Evolutionary conservation across 2,329 filamentous ascomycete species (phyloP), one percentile per base, ranked within the genome.

Genomic region (Beauveria sp.): DNA sequence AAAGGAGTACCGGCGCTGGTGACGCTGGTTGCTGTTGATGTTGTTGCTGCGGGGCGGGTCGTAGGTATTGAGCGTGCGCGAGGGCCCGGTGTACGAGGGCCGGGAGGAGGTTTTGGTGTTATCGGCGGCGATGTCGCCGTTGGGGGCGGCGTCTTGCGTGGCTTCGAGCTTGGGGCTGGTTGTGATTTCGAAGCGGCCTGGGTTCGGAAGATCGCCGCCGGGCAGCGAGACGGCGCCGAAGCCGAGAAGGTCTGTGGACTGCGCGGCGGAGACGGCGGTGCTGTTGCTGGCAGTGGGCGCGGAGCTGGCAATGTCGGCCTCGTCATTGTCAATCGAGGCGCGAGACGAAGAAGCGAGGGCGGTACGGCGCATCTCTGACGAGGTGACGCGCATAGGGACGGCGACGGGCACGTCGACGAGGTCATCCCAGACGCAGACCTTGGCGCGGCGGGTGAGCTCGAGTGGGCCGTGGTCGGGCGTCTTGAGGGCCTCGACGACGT

Each of bases 351-450:
- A 79, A 58, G 73, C 75, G 55, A 82, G 82, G 65, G 67, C 85
- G 86, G 46, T 31, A 60, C 89, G 84, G 63, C 88, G 87, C 79
- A 91, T 88, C 70, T 98, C 93, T n/a, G 87, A 87, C 5, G 90
- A 93, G 8, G 93, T 89, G 9, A 85, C 84, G 55, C 90, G 87
- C 81, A 99, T 88, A 26, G 93, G 93, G 38, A 97, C 91, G 3
- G 93, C 95, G 54, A 98, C 88, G 2, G 95, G 95, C 18, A 99
- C 90, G 69, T 99, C 95, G 24, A 99, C 95, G 24, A 98, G 79
- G 71, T 99, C 95, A 70, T 99, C 95, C 95, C 95, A 99, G 14
- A 99, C 93, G 69, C 92, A 96, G 20, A 99, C 93, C 68, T 93
- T 87, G 54, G 91, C 89, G 67, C 95, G 84, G 65, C 95, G 84